Evolutionary conservation across 2,329 filamentous ascomycete genomes (phyloP).

Genomic region (Alternaria arborescens): DNA sequence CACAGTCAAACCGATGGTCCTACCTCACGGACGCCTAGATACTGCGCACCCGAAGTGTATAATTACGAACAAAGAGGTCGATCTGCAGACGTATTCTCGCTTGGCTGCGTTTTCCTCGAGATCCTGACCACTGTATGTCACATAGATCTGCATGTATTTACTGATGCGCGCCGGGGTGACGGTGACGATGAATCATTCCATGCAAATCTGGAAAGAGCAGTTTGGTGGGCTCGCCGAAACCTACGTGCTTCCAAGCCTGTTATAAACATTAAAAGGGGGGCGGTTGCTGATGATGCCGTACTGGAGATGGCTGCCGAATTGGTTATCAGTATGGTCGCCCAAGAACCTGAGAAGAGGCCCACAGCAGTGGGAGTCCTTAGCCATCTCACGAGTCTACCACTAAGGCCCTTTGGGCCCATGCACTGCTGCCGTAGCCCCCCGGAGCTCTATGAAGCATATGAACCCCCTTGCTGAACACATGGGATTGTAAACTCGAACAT

Average conservation of each 20-base stretch:
- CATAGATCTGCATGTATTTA: constrained; percentile 7
- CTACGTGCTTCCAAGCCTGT: too few relatives aligned
- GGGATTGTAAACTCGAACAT: neutral
- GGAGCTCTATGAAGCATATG: neutral
- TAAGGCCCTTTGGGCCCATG: too few relatives aligned
- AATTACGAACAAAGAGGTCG: constrained; percentile 18
- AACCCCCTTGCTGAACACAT: neutral
- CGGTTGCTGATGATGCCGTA: too few relatives aligned
- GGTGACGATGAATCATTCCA: constrained; percentile 16
- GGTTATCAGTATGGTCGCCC: neutral
- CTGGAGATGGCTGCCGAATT: neutral
- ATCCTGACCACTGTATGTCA: neutral
- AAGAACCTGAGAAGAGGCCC: neutral
- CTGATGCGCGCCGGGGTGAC: constrained; percentile 8
- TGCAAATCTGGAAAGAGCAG: constrained; percentile 4
- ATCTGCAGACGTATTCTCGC: constrained; percentile 28
- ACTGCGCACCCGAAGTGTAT: constrained; percentile 20
- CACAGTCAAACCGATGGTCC: constrained; percentile 30
- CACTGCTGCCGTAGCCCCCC: neutral
- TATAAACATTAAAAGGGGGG: too few relatives aligned
- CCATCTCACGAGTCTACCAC: too few relatives aligned
- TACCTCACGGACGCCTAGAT: constrained; percentile 4
- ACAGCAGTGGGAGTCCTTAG: neutral
- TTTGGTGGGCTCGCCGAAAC: neutral
- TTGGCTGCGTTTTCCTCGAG: constrained; percentile 30